Base-by-base conservation (phyloP, 2,329 filamentous ascomycete species). In the Plenodomus biglobosus region DNA sequence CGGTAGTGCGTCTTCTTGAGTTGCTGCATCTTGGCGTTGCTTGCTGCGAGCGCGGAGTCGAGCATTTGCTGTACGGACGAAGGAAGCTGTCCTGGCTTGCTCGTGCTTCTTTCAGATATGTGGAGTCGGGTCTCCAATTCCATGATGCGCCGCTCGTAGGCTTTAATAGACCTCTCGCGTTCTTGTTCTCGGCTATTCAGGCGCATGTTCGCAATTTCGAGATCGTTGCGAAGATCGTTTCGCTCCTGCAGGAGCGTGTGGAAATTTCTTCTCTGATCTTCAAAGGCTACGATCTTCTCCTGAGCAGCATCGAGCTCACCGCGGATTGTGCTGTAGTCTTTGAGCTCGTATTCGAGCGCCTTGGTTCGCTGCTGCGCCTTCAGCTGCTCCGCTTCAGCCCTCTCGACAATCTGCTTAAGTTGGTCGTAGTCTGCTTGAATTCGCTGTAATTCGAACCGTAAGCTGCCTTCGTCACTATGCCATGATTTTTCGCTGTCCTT, bases 401-500 rank as follows among this genome's bases (percentile, higher is more conserved):
- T 81, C 32, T 86, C 83, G 0, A 92, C 78, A 3, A 90, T 75
- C 53, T 80, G 78, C 40, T 82, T 81, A 16, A 94, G 75, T 48
- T 84, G 83, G 16, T 85, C 81, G 36, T 79, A 79, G 58, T 92
- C 86, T 4, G 77, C 75, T 54, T 77, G 79, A 1, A 80, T 79
- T 32, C 75, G 77, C 22, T 80, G 76, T 2, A 91, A 71, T 48
- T 87, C 84, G 15, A 76, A 76, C 30, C 78, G 78, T 5, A 89
- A 69, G 7, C 73, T 69, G 20, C 82, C 79, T 37, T 82, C 78
- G 52, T 87, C 84, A 0, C 70, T 70, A 20, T 77, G 80, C 77
- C 82, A 86, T 52, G 78, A 80, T 70, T 85, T 88, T 53, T 85
- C 84, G 50, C 90, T 86, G 49, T 90, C 87, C 41, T 85, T 81